Evolutionary conservation across 352 stramenopile genomes (phyloP).

Genomic region (Phytopythium vexans): DNA sequence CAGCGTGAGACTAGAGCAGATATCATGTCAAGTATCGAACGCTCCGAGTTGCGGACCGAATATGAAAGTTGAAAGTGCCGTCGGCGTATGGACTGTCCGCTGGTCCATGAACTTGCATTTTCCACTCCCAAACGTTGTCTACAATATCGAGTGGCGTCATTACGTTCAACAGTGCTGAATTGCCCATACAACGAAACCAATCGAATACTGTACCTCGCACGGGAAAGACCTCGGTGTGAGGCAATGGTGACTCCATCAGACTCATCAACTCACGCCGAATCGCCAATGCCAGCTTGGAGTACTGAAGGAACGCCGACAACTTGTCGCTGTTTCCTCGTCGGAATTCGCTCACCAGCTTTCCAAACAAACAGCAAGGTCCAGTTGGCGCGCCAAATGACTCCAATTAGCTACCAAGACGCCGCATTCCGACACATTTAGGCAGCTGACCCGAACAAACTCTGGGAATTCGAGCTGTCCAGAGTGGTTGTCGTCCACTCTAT

Average conservation of each 20-base stretch:
- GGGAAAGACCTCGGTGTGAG: slow-evolving; percentile 15
- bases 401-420: too few relatives aligned
- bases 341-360: slow-evolving; percentile 63
- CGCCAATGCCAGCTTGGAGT: slow-evolving; percentile 51
- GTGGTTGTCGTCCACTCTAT: slow-evolving; percentile 69
- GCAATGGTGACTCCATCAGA: slow-evolving; percentile 25
- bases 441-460: slow-evolving; percentile 59
- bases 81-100: slow-evolving; percentile 41
- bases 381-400: neutral
- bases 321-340: slow-evolving; percentile 57
- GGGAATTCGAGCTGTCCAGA: slow-evolving; percentile 64
- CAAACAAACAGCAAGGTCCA: neutral
- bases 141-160: neutral
- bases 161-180: neutral
- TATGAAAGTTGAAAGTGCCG: slow-evolving; percentile 37
- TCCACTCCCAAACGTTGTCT: slow-evolving; percentile 62
- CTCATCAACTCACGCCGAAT: slow-evolving; percentile 48
- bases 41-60: slow-evolving; percentile 18
- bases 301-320: slow-evolving; percentile 55
- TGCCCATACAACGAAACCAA: too few relatives aligned
- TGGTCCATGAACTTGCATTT: slow-evolving; percentile 25
- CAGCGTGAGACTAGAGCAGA: neutral
- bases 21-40: neutral
- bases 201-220: slow-evolving; percentile 33
- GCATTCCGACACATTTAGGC: neutral